Conservation (phyloP, 495 filamentous ascomycete species). For the Cryomyces minteri region DNA sequence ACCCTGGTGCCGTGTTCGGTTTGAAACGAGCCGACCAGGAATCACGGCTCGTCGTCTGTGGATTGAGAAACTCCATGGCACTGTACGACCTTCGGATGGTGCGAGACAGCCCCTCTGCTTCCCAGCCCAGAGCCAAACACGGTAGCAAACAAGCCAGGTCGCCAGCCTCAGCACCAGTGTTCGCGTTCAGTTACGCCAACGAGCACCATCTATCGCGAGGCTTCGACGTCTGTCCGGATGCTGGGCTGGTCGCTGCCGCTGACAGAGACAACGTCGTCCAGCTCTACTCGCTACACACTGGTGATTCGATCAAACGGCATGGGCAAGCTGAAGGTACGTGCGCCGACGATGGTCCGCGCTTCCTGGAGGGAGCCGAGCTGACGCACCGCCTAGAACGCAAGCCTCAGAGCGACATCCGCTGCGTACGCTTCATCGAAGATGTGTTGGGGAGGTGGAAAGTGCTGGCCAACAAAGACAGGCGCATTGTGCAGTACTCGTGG, state of each 20-base stretch:
- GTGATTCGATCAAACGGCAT: not conserved
- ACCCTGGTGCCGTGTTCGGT: constrained; percentile 5
- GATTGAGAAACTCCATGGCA: constrained; percentile 7
- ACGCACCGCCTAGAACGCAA: not conserved
- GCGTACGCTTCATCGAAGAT: not conserved
- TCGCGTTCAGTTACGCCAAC: constrained; percentile 7
- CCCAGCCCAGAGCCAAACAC: not conserved
- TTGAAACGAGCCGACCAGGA: constrained; percentile 8
- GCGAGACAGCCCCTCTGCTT: not conserved
- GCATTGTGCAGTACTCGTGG: not conserved
- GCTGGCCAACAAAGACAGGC: not conserved
- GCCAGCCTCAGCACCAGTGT: not conserved
- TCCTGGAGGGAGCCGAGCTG: not conserved
- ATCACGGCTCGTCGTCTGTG: constrained; percentile 9
- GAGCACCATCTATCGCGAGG: constrained; percentile 2
- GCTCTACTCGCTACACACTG: constrained; percentile 10
- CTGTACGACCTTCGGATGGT: constrained; percentile 16
- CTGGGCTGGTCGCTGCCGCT: constrained; percentile 15
- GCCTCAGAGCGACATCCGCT: not conserved
- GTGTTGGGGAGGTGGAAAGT: not conserved
- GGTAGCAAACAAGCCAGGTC: not conserved
- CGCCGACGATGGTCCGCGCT: too few relatives aligned
- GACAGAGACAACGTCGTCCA: constrained; percentile 2
- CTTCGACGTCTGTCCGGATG: constrained; percentile 10
- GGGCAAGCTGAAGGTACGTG: too few relatives aligned